A percentile compares a stretch with the other conserved stretches of the same genome.
phyloP scores from a whole-genome alignment of 371 early-diverging fungal species.

The Mortierella sp. region DNA sequence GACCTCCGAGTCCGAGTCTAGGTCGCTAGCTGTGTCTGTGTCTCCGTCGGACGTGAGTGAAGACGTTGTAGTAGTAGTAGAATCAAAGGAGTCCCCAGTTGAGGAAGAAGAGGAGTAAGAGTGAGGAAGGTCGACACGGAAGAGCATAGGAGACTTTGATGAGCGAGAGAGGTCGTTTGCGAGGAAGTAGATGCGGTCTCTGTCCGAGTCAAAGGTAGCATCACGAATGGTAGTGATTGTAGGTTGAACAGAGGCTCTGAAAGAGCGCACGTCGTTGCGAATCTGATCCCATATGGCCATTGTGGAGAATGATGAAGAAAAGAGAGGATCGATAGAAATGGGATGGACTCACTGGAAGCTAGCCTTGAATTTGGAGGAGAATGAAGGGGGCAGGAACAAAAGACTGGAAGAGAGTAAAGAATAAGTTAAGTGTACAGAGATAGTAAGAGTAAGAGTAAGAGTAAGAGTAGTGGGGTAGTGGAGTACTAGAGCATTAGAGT shows the following conservation, averaged over 20 bases:
- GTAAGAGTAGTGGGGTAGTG: too few relatives aligned
- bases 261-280: slow-evolving; percentile 69
- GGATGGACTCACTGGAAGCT: background rate
- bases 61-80: background rate
- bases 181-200: slow-evolving; percentile 68
- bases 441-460: too few relatives aligned
- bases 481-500: too few relatives aligned
- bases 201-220: slow-evolving; percentile 65
- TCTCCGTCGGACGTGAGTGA: background rate
- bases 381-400: background rate
- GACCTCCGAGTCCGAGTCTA: slow-evolving; percentile 10
- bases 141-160: slow-evolving; percentile 59
- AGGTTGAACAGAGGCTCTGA: slow-evolving; percentile 61
- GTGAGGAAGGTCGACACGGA: slow-evolving; percentile 54
- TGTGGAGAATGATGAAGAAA: slow-evolving; percentile 1
- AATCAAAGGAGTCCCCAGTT: background rate
- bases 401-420: background rate
- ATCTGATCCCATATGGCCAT: slow-evolving; percentile 70
- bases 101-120: slow-evolving; percentile 10
- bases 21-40: slow-evolving; percentile 9
- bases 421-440: too few relatives aligned
- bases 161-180: slow-evolving; percentile 64
- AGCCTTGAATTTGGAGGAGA: too few relatives aligned
- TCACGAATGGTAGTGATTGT: slow-evolving; percentile 66
- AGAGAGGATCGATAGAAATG: background rate